Evolutionary conservation across 2,329 filamentous ascomycete genomes (phyloP), one percentile per base, ranked within the genome.

Genomic region (Cryoendolithus antarcticus): DNA sequence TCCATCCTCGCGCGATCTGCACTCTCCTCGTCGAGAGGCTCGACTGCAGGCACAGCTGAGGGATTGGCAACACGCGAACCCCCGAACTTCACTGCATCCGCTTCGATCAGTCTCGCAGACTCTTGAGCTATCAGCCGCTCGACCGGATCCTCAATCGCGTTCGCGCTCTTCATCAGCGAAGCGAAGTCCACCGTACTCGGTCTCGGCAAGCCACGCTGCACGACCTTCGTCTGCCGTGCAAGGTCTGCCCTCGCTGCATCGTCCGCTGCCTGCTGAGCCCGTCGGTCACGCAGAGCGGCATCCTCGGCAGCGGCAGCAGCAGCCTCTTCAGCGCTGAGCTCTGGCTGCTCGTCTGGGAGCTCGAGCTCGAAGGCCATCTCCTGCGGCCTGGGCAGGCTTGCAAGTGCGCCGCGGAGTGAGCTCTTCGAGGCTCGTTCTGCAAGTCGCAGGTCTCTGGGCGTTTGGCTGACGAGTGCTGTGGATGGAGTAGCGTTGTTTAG

Each of bases 361-460:
- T 95, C 89, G 34, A 96, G 75, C 50, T 96, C 91, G 81, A 85
- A 96, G 48, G 95, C 88, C 0, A 77, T 82, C 55, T 94, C 86
- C 55, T 93, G 95, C 1, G 91, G 91, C 55, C 84, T 93, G 1
- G 91, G 91, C 10, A 98, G 70, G 13, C 84, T 77, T 4, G 85
- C 74, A n/a, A 98, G 73, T 32, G 81, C 75, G 37, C 74, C 71
- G 44, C 76, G 76, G 5, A 98, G 66, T 46, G 80, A 75, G 44
- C 75, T 72, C 32, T 79, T 79, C 48, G 79, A 61, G 4, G 79
- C 76, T 43, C 80, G 67, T 44, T 93, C 80, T 13, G 76, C 75
- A 50, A 82, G 63, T 51, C 74, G 81, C 21, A 86, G 64, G 43
- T 95, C 86, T 32, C 75, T 74, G 3, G 86, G 83, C 2, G 88